Conservation (phyloP, 2,329 filamentous ascomycete species). For the Xylaria sp. region DNA sequence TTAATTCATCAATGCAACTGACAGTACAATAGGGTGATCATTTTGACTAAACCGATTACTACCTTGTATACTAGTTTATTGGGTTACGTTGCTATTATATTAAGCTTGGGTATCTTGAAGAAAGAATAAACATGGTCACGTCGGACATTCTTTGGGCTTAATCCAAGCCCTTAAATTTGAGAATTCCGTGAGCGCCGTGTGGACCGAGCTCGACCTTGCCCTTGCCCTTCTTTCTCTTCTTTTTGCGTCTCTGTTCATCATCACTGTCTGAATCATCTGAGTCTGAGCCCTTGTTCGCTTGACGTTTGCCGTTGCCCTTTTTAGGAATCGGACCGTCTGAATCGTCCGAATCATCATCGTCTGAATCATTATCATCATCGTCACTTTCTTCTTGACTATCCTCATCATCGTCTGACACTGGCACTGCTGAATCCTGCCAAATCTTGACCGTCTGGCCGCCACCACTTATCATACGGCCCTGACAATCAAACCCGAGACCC, state of each 20-base stretch:
- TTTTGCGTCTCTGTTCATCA: conserved; percentile 56
- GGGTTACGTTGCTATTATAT: conserved; percentile 14
- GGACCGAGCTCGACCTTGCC: conserved; percentile 56
- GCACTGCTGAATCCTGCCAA: conserved; percentile 78
- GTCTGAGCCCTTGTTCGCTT: conserved; percentile 53
- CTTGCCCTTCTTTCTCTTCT: conserved; percentile 58
- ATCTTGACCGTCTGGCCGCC: conserved; percentile 89
- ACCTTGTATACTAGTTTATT: background rate
- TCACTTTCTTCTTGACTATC: conserved; percentile 62
- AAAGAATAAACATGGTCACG: conserved; percentile 23
- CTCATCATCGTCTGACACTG: conserved; percentile 56
- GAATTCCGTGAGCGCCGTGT: conserved; percentile 62
- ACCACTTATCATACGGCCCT: conserved; percentile 87
- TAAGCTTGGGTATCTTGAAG: conserved; percentile 42
- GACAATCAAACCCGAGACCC: conserved; percentile 83
- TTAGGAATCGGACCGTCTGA: conserved; percentile 55
- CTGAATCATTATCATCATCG: conserved; percentile 57
- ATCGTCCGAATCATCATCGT: conserved; percentile 59
- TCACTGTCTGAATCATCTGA: conserved; percentile 58
- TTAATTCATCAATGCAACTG: too few species aligned
- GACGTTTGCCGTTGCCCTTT: conserved; percentile 54
- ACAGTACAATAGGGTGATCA: background rate
- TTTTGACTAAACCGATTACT: background rate
- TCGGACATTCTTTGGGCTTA: conserved; percentile 38
- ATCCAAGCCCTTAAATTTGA: conserved; percentile 61